A percentile compares a stretch with the other conserved stretches of the same genome.
phyloP scores from a whole-genome alignment of 192 early-diverging fungal genomes.

The Gamsiella multidivaricata region DNA sequence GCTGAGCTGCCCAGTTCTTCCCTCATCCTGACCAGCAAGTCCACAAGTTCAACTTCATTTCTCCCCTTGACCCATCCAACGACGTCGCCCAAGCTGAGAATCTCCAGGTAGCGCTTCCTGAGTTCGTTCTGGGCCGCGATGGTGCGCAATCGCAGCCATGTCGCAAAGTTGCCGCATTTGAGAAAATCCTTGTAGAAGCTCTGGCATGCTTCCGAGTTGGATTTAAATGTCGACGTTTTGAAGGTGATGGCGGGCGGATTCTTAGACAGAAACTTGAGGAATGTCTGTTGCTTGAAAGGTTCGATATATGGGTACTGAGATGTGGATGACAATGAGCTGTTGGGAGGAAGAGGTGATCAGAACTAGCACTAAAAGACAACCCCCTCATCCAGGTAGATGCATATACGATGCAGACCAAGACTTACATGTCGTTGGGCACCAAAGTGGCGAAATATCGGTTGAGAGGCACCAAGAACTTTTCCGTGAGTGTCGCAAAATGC shows the following conservation, averaged over 20 bases:
- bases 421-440: slow-evolving; percentile 74
- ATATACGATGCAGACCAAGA: too few relatives aligned
- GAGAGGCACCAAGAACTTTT: slow-evolving; percentile 94
- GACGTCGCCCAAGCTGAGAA: slow-evolving; percentile 71
- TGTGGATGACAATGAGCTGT: slow-evolving; percentile 30
- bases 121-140: slow-evolving; percentile 84
- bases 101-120: slow-evolving; percentile 77
- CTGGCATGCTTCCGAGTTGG: slow-evolving; percentile 67
- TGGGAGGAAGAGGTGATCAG: too few relatives aligned
- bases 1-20: slow-evolving; percentile 68
- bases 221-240: slow-evolving; percentile 59
- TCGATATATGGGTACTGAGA: slow-evolving; percentile 39
- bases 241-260: slow-evolving; percentile 59
- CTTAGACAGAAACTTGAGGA: slow-evolving; percentile 57
- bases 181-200: slow-evolving; percentile 92
- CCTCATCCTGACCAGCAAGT: slow-evolving; percentile 71
- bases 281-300: slow-evolving; percentile 45
- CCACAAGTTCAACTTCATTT: slow-evolving; percentile 75
- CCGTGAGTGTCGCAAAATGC: slow-evolving; percentile 93
- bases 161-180: slow-evolving; percentile 95
- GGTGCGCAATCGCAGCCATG: slow-evolving; percentile 90
- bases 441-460: slow-evolving; percentile 93
- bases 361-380: too few relatives aligned
- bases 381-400: too few relatives aligned
- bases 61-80: slow-evolving; percentile 61